phyloP scores from a whole-genome alignment of 768 basidiomycete species.

The Baorangia bicolor region DNA sequence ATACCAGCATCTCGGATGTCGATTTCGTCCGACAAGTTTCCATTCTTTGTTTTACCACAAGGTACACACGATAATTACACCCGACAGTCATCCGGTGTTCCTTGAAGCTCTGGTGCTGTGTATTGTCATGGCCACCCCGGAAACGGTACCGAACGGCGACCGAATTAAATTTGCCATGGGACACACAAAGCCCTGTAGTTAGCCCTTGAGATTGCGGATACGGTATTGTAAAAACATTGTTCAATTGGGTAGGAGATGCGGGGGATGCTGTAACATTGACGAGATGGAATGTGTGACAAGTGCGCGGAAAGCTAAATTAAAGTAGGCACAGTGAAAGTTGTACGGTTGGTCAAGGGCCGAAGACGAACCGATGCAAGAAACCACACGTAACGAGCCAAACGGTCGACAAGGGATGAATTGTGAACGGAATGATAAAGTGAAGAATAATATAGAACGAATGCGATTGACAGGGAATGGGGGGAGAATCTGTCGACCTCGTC shows the following conservation, averaged over 20 bases:
- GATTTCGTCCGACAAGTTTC: background rate
- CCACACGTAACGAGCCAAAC: conserved; percentile 35
- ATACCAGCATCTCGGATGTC: background rate
- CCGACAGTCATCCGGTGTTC: background rate
- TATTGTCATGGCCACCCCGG: conserved; percentile 14
- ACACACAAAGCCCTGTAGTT: conserved; percentile 27
- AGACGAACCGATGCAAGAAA: conserved; percentile 34
- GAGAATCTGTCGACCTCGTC: conserved; percentile 57
- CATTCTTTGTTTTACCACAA: background rate
- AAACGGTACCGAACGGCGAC: conserved; percentile 4
- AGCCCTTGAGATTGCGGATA: conserved; percentile 32
- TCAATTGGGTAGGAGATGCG: conserved; percentile 38
- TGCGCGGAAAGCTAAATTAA: conserved; percentile 31
- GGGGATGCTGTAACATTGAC: conserved; percentile 48
- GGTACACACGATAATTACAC: background rate
- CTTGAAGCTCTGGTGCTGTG: conserved; percentile 9
- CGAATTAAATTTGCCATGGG: conserved; percentile 5
- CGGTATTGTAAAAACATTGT: conserved; percentile 40
- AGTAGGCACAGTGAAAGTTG: conserved; percentile 33
- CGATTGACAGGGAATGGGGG: conserved; percentile 43
- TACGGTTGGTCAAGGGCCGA: conserved; percentile 24
- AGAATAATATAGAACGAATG: conserved; percentile 78
- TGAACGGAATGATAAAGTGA: conserved; percentile 68
- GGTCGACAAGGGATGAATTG: conserved; percentile 35
- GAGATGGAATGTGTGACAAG: conserved; percentile 32